Base-by-base conservation (phyloP, 2,329 filamentous ascomycete genomes). In the Lasiodiplodia hormozganensis region DNA sequence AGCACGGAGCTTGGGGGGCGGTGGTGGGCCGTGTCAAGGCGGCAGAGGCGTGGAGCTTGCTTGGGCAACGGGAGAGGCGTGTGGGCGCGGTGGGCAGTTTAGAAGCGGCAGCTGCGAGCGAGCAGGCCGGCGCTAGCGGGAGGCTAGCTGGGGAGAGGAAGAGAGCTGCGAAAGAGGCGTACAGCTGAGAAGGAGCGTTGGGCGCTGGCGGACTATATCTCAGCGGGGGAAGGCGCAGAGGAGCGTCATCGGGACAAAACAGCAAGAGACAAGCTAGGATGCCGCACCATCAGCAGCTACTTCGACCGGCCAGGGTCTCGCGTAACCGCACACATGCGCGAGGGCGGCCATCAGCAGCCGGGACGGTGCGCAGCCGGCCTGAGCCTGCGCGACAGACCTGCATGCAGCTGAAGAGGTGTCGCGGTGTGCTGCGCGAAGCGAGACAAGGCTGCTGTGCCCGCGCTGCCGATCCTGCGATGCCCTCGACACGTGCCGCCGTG, bases 341-440 rank as follows among this genome's bases (percentile, higher is more conserved):
- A 21, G 54, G 31, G 34, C 16, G 18, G 54, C 28, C 31, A n/a
- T 38, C 58, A 62, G 58, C 31, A 47, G 38, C 28, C 58, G 58
- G 58, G 36, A 28, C 58, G 40, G 58, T 58, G 34, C 54, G 54
- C 28, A 34, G 52, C n/a, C 31, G 25, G 36, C 36, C 36, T 58
- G 56, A 47, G 43, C 36, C 57, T 64, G 60, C 60, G 60, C 60
- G 47, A 64, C 60, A 64, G 43, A 62, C 23, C 21, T 38, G 60
- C 60, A 64, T 52, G 43, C 47, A 64, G 60, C 60, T 64, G 60
- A 64, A 64, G 60, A 64, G 58, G 58, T 62, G 57, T 60, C 57
- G 57, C 57, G 38, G 57, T 47, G 57, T 47, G 57, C 57, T 28
- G 58, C 34, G 60, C 28, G 60, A 64, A 52, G 47, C 60, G 31